phyloP scores from a whole-genome alignment of 108 stramenopile genomes.

The Cyclotella choctawhatcheeana region DNA sequence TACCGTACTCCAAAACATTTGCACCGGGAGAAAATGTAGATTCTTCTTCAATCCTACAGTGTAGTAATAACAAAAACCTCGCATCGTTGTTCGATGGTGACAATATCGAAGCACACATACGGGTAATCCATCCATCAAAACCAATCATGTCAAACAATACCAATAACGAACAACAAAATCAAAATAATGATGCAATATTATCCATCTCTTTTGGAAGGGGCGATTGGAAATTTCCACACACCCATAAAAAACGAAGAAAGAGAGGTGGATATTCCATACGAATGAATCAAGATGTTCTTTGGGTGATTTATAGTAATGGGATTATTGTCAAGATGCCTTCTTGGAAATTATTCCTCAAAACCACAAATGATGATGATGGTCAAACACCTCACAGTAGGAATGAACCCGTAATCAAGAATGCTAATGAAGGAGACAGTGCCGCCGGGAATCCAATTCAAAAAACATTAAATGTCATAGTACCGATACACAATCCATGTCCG shows the following conservation, averaged over 20 bases:
- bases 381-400: neutral
- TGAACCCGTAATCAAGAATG: neutral
- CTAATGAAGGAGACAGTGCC: constrained; percentile 1
- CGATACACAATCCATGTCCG: constrained; percentile 39
- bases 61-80: neutral
- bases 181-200: constrained; percentile 11
- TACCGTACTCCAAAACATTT: constrained; percentile 13
- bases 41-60: neutral
- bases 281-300: constrained; percentile 51
- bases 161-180: neutral
- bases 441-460: neutral
- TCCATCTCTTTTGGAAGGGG: constrained; percentile 33
- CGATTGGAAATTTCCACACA: constrained; percentile 18
- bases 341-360: constrained; percentile 69
- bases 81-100: constrained; percentile 11
- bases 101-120: constrained; percentile 21
- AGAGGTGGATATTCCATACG: neutral
- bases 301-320: constrained; percentile 79
- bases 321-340: constrained; percentile 70
- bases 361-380: constrained; percentile 35
- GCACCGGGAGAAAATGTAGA: neutral
- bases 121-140: constrained; percentile 33
- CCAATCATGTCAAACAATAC: constrained; percentile 2
- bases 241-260: neutral
- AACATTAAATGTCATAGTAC: constrained; percentile 24